Conservation (phyloP, 2,329 filamentous ascomycete genomes). For the Hymenotorrendiella dingleyae region DNA sequence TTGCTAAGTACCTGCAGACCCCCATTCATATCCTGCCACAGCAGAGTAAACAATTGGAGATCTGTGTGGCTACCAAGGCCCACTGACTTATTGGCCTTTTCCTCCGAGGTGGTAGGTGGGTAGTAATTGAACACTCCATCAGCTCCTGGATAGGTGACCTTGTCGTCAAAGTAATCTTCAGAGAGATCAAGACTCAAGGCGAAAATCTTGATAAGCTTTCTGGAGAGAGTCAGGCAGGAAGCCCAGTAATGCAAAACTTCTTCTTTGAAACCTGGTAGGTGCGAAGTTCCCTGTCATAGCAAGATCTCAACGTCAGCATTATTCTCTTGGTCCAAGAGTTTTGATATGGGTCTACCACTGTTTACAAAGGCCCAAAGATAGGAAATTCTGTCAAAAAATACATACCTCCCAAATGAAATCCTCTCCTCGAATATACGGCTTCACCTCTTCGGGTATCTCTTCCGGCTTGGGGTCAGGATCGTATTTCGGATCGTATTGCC, state of each 20-base stretch:
- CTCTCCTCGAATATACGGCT: conserved; percentile 39
- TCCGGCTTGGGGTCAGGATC: conserved; percentile 41
- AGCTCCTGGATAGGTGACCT: conserved; percentile 45
- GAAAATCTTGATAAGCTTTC: conserved; percentile 46
- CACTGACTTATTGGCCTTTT: conserved; percentile 29
- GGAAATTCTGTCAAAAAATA: too few relatives aligned
- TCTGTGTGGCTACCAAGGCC: conserved; percentile 43
- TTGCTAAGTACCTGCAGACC: conserved; percentile 39
- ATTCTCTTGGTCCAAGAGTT: too few relatives aligned
- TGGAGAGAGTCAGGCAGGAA: conserved; percentile 43
- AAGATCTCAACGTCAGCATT: too few relatives aligned
- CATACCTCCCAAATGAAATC: conserved; percentile 49
- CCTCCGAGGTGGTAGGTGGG: conserved; percentile 32
- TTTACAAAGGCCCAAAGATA: too few relatives aligned
- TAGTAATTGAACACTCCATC: conserved; percentile 42
- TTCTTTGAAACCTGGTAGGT: conserved; percentile 43
- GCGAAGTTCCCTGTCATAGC: conserved; percentile 40
- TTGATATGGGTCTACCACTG: too few relatives aligned
- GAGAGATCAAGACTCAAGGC: conserved; percentile 48
- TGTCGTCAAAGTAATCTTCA: conserved; percentile 49
- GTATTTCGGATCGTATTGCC: conserved; percentile 46
- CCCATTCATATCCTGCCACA: conserved; percentile 41
- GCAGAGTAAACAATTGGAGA: conserved; percentile 43
- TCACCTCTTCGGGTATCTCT: conserved; percentile 39
- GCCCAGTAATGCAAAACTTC: conserved; percentile 43